Percentiles rank a stretch among this genome's conserved stretches.
phyloP scores from a whole-genome alignment of 352 stramenopile genomes.

The Phytophthora europaea region DNA sequence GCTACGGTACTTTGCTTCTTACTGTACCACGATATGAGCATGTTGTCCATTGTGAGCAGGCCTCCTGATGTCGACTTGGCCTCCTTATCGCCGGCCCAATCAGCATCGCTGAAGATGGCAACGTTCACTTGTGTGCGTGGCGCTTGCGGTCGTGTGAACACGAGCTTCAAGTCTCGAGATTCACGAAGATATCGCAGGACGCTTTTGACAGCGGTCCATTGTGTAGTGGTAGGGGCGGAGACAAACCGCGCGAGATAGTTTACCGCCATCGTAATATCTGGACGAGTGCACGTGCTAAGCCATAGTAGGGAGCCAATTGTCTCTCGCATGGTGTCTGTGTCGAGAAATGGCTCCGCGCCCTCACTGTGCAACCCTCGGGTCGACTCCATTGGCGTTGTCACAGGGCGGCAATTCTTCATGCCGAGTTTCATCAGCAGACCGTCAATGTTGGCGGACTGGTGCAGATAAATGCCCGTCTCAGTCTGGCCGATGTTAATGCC shows the following conservation, averaged over 20 bases:
- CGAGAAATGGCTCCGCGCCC: not conserved
- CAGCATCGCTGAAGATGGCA: slow-evolving; percentile 11
- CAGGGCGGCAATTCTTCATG: slow-evolving; percentile 14
- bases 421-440: slow-evolving; percentile 8
- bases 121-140: not conserved
- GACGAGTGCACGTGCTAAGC: not conserved
- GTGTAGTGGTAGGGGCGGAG: not conserved
- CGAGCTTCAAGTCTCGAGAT: not conserved
- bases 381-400: slow-evolving; percentile 2
- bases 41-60: slow-evolving; percentile 7
- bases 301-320: slow-evolving; percentile 11
- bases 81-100: slow-evolving; percentile 10
- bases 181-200: not conserved
- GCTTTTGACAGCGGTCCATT: slow-evolving; percentile 6
- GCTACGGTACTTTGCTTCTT: slow-evolving; percentile 21
- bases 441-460: slow-evolving; percentile 1
- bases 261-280: slow-evolving; percentile 5
- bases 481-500: slow-evolving; percentile 8
- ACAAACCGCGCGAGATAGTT: slow-evolving; percentile 12
- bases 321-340: slow-evolving; percentile 1
- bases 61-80: slow-evolving; percentile 17
- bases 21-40: slow-evolving; percentile 13
- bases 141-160: slow-evolving; percentile 1
- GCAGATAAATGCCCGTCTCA: not conserved
- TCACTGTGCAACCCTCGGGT: not conserved